Conservation (phyloP, 2,329 filamentous ascomycete genomes). For the Ambrosiella beaveri region DNA sequence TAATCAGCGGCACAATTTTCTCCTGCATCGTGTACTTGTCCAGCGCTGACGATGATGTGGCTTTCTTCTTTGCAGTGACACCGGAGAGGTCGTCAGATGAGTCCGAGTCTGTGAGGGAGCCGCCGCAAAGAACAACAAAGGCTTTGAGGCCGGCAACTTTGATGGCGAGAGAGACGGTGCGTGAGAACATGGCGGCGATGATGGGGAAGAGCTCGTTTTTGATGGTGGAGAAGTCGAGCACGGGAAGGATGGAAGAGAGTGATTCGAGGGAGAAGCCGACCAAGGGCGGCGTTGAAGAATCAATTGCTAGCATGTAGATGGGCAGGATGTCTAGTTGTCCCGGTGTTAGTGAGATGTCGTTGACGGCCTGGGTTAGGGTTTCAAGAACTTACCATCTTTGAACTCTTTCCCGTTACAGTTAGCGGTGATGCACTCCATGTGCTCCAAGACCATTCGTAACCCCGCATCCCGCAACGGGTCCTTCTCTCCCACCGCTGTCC, state of each 20-base stretch:
- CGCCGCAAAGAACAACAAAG: conserved; percentile 78
- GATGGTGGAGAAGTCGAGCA: conserved; percentile 88
- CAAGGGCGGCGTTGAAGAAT: conserved; percentile 75
- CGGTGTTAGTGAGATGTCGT: background rate
- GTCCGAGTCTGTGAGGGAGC: conserved; percentile 34
- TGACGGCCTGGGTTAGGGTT: background rate
- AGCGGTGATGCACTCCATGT: conserved; percentile 55
- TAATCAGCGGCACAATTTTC: conserved; percentile 80
- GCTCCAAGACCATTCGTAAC: conserved; percentile 77
- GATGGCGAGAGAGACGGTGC: conserved; percentile 83
- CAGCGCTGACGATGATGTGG: conserved; percentile 58
- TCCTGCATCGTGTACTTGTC: conserved; percentile 99
- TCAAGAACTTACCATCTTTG: conserved; percentile 53
- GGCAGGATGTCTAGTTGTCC: conserved; percentile 62
- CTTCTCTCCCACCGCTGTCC: conserved; percentile 44
- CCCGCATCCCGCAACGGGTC: conserved; percentile 76
- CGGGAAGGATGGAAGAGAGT: conserved; percentile 62
- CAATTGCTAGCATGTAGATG: conserved; percentile 65
- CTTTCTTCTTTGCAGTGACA: conserved; percentile 50
- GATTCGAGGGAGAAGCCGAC: conserved; percentile 72
- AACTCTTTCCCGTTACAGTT: conserved; percentile 86
- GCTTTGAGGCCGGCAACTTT: conserved; percentile 86
- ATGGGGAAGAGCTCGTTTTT: conserved; percentile 95
- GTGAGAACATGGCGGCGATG: conserved; percentile 76
- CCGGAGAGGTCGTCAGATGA: conserved; percentile 42